Base-by-base conservation (phyloP, 129 eudicot genomes). In the Smallanthus sonchifolius region DNA sequence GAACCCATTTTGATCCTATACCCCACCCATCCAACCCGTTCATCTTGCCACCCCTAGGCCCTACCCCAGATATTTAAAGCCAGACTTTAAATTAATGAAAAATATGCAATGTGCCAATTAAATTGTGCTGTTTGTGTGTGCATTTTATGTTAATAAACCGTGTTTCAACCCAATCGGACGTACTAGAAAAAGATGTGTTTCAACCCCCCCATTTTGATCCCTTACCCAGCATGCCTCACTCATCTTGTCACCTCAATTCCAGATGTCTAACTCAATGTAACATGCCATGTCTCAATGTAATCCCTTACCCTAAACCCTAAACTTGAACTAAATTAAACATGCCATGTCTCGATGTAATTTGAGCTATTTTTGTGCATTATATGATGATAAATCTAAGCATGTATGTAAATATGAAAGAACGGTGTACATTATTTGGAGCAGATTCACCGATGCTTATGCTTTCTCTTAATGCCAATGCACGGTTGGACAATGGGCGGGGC, bases 381-480 rank as follows among this genome's bases (percentile, higher is more conserved):
- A 74, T 17, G 34, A 16, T 17, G 19, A 15, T 15, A 62, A 55
- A 51, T 48, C n/a, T 16, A 74, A 62, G 62, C 17, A 40, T 30
- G 16, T 32, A 56, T 10, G 39, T 9, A 35, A 14, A 13, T 17
- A 11, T 4, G 57, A 61, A 13, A 64, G 62, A 82, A 49, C 17
- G 60, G 63, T 83, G 30, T 83, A 90, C 93, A 72, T 83, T 77
- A 39, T 72, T 51, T 42, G 85, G 79, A 16, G 87, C 43, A 55
- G 89, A 57, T 81, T 88, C 95, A 14, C 95, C 95, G 17, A 91
- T 88, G 70, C 81, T 84, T 56, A 88, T 86, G 80, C 83, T 81
- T 83, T 93, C 98, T 72, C 86, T 83, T 72, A 90, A 72, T 6
- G 91, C 98, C 82, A 87, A 80, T 61, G 96, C 88, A 15, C 91